phyloP scores from a whole-genome alignment of 768 basidiomycete genomes.

The Pleurotus platypus region DNA sequence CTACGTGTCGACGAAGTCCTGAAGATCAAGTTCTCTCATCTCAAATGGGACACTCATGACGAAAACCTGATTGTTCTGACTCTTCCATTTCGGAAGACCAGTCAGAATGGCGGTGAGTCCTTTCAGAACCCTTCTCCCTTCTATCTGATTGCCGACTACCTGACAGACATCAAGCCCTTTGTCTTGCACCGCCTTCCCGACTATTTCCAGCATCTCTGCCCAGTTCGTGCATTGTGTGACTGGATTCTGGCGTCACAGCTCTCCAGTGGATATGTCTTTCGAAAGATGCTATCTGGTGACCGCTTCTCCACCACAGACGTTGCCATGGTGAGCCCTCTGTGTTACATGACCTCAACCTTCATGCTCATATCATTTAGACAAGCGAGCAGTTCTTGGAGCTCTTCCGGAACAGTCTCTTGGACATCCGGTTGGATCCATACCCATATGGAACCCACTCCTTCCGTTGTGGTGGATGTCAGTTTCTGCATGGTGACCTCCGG shows the following conservation, averaged over 20 bases:
- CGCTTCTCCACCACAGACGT: conserved; percentile 14
- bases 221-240: conserved; percentile 26
- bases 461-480: conserved; percentile 37
- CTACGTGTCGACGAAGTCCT: conserved; percentile 31
- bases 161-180: conserved; percentile 28
- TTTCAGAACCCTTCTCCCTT: background rate
- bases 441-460: conserved; percentile 41
- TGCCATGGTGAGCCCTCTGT: conserved; percentile 19
- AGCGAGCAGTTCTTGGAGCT: conserved; percentile 32
- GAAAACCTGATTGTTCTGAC: conserved; percentile 12
- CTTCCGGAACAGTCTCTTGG: conserved; percentile 36
- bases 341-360: too few relatives aligned
- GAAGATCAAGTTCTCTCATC: conserved; percentile 26
- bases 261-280: conserved; percentile 28
- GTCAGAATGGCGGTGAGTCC: conserved; percentile 23
- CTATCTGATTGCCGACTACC: background rate
- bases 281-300: conserved; percentile 23
- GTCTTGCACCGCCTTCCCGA: conserved; percentile 18
- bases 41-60: conserved; percentile 7
- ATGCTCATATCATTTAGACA: conserved; percentile 17
- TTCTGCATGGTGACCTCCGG: too few relatives aligned
- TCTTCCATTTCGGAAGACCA: conserved; percentile 23
- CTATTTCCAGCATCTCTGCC: conserved; percentile 27
- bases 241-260: conserved; percentile 23
- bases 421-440: conserved; percentile 30